phyloP scores from a whole-genome alignment of 2,329 filamentous ascomycete genomes.

The Byssothecium circinans region DNA sequence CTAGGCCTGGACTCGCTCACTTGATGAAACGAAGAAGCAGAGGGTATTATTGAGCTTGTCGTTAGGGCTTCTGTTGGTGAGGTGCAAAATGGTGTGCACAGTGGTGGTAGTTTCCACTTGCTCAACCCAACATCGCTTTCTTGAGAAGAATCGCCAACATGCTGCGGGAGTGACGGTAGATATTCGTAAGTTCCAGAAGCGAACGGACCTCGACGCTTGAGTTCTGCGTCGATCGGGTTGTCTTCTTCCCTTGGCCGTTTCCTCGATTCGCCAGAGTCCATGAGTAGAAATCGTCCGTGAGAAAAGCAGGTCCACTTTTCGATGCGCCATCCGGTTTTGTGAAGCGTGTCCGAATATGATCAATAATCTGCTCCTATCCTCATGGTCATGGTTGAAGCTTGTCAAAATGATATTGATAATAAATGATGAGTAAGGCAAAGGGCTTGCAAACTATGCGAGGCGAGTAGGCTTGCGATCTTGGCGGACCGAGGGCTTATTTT shows the following conservation, averaged over 20 bases:
- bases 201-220: slow-evolving; percentile 21
- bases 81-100: slow-evolving; percentile 20
- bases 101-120: slow-evolving; percentile 28
- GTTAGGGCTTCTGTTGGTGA: slow-evolving; percentile 16
- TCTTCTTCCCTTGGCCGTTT: slow-evolving; percentile 39
- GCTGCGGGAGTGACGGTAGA: slow-evolving; percentile 30
- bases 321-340: slow-evolving; percentile 29
- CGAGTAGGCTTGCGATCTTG: slow-evolving; percentile 14
- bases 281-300: slow-evolving; percentile 24
- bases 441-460: slow-evolving; percentile 13
- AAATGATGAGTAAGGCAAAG: slow-evolving; percentile 25
- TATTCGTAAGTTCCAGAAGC: slow-evolving; percentile 13
- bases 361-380: neutral
- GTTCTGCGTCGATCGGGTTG: slow-evolving; percentile 14
- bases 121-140: slow-evolving; percentile 17
- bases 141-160: slow-evolving; percentile 27
- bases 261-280: slow-evolving; percentile 31
- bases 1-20: slow-evolving; percentile 14
- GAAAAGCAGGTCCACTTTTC: slow-evolving; percentile 17
- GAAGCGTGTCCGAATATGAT: slow-evolving; percentile 9
- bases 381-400: slow-evolving; percentile 11
- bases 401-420: slow-evolving; percentile 14
- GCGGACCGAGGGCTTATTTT: slow-evolving; percentile 6
- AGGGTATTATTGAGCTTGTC: slow-evolving; percentile 9
- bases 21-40: slow-evolving; percentile 8